Evolutionary conservation across 2,329 filamentous ascomycete species (phyloP).

Genomic region (Penicillium glabrum): DNA sequence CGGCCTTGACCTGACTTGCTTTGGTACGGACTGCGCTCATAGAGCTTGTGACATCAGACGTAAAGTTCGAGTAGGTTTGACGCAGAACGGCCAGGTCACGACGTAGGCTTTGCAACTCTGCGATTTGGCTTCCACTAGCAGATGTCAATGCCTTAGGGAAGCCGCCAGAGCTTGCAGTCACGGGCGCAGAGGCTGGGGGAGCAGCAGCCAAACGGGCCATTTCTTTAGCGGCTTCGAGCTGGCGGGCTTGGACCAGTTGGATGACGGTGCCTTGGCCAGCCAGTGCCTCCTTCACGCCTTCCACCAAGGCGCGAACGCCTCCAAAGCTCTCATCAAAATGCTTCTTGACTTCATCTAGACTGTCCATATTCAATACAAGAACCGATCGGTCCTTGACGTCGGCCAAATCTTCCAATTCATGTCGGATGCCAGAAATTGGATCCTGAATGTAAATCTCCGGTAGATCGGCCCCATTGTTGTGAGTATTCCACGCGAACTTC

Average conservation of each 20-base stretch:
- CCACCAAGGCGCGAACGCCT: constrained; percentile 76
- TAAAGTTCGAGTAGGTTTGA: constrained; percentile 90
- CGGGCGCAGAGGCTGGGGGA: constrained; percentile 35
- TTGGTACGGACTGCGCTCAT: constrained; percentile 83
- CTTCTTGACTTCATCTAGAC: constrained; percentile 90
- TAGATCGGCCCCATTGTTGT: constrained; percentile 86
- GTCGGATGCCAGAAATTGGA: constrained; percentile 89
- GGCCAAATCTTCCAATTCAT: constrained; percentile 88
- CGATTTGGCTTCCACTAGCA: constrained; percentile 61
- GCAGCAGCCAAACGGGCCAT: constrained; percentile 66
- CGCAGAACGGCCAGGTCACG: constrained; percentile 87
- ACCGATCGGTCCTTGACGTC: constrained; percentile 96
- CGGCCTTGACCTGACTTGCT: constrained; percentile 75
- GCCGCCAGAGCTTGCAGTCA: constrained; percentile 25
- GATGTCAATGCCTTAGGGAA: constrained; percentile 27
- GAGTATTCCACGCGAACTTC: constrained; percentile 98
- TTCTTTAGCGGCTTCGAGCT: constrained; percentile 85
- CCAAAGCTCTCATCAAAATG: constrained; percentile 93
- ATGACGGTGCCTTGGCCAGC: constrained; percentile 80
- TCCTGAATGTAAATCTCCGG: constrained; percentile 99
- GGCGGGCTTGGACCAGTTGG: constrained; percentile 83
- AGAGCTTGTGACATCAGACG: constrained; percentile 80
- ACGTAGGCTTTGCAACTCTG: constrained; percentile 77
- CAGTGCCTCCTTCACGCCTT: constrained; percentile 79
- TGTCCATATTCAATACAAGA: constrained; percentile 89